Base-by-base conservation (phyloP, 768 basidiomycete species). In the Austroboletus eburneus region DNA sequence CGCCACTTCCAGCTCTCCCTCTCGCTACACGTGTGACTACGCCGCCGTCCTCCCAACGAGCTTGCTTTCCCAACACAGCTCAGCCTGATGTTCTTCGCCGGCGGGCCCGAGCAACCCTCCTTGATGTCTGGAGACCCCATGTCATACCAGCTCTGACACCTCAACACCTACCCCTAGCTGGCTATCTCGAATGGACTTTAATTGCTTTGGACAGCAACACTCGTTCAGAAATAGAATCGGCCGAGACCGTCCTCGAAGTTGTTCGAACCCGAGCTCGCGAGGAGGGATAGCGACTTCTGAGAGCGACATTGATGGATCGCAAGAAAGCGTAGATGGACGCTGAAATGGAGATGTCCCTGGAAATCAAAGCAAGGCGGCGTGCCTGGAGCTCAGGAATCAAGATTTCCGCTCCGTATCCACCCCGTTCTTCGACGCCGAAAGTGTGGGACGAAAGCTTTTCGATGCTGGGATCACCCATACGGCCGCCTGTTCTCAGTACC, bases 51-150 rank as follows among this genome's bases (percentile, higher is more conserved):
- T 55, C 56, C 17, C 54, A 42, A 20, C 23, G 23, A 43, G 39
- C 57, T 7, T 27, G 30, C 35, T 23, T 54, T 43, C 23, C 36
- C 40, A 42, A n/a, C n/a, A n/a, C 46, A 41, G 22, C 40, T 21
- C 41, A 45, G 37, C 21, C 61, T 37, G 48, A 59, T 17, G 60
- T 59, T 44, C 73, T 83, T 33, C 77, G 84, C 16, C 69, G 73
- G 27, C 73, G 77, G 37, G 87, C 87, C 4, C n/a, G n/a, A n/a
- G n/a, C n/a, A n/a, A n/a, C n/a, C n/a, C n/a, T n/a, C n/a, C 81
- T 87, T 6, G 84, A 89, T 54, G 71, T 77, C 4, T 87, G 80
- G 57, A 78, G 85, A 29, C 73, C 72, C 18, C 76, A 80, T 55
- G 75, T 85, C 21, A 51, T 84, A n/a, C 59, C 72, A 20, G 79